Percentiles rank a stretch among this genome's conserved stretches.
Evolutionary conservation across 495 filamentous ascomycete species (phyloP).

Genomic region (Hypoxylon trugodes): DNA sequence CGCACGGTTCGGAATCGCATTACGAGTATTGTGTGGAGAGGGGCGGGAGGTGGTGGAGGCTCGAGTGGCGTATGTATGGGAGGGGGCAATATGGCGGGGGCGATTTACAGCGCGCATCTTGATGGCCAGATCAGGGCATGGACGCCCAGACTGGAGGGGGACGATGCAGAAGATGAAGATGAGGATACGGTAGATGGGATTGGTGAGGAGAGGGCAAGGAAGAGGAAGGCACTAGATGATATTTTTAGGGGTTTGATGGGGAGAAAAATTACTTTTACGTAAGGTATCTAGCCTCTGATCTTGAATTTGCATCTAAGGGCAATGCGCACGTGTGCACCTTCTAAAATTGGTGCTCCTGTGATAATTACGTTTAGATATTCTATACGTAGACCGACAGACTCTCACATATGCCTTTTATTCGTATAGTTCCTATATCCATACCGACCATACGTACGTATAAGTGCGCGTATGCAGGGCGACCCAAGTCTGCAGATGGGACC

Average conservation of each 20-base stretch:
- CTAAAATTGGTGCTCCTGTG: too few relatives aligned
- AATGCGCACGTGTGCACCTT: too few relatives aligned
- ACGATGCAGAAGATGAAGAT: constrained; percentile 55
- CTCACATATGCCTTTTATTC: too few relatives aligned
- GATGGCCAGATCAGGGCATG: constrained; percentile 68
- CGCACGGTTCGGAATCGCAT: constrained; percentile 64
- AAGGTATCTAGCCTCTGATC: neutral
- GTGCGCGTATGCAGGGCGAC: too few relatives aligned
- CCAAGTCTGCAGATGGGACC: too few relatives aligned
- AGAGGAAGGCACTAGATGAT: constrained; percentile 69
- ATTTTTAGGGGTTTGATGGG: constrained; percentile 62
- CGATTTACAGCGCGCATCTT: constrained; percentile 63
- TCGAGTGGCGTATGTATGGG: constrained; percentile 54
- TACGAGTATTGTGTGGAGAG: constrained; percentile 76
- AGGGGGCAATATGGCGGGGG: constrained; percentile 55
- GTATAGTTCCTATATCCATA: too few relatives aligned
- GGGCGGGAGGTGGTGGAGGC: constrained; percentile 53
- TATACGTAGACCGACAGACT: too few relatives aligned
- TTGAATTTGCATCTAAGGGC: too few relatives aligned
- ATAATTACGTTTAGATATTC: too few relatives aligned
- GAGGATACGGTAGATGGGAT: constrained; percentile 43
- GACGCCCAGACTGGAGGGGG: constrained; percentile 60
- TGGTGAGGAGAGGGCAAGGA: constrained; percentile 55
- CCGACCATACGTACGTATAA: too few relatives aligned
- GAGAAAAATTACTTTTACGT: constrained; percentile 61